Evolutionary conservation across 1,284 basidiomycete species (phyloP).

Genomic region (Ustilago sp.): DNA sequence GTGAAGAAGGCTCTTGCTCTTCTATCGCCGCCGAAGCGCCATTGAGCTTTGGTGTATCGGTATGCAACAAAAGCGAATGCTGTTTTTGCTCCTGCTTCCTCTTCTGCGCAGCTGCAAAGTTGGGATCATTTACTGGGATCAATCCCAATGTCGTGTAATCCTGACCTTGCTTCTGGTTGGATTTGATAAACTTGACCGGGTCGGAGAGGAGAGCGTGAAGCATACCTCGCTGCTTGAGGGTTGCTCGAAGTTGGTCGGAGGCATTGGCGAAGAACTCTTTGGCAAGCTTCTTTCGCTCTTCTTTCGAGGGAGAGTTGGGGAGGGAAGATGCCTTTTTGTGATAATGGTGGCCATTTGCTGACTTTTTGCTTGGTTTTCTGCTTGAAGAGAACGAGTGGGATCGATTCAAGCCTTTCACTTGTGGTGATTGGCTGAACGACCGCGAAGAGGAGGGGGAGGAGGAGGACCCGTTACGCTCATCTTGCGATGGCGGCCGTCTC

Average conservation of each 20-base stretch:
- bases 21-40: constrained; percentile 4
- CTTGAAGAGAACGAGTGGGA: constrained; percentile 27
- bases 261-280: constrained; percentile 31
- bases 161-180: constrained; percentile 42
- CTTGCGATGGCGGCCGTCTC: constrained; percentile 35
- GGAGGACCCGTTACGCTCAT: constrained; percentile 16
- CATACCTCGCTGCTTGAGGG: constrained; percentile 64
- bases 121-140: constrained; percentile 44
- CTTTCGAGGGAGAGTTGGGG: constrained; percentile 31
- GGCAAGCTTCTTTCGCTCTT: constrained; percentile 35
- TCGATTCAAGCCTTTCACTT: constrained; percentile 33
- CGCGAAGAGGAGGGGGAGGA: constrained; percentile 31
- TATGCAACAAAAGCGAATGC: constrained; percentile 37
- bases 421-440: constrained; percentile 43
- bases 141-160: constrained; percentile 47
- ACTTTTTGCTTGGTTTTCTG: constrained; percentile 24
- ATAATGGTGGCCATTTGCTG: constrained; percentile 22
- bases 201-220: constrained; percentile 49
- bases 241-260: constrained; percentile 31
- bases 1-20: constrained; percentile 1
- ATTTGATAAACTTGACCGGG: constrained; percentile 51
- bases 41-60: constrained; percentile 39
- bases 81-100: constrained; percentile 51
- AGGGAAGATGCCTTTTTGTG: constrained; percentile 23
- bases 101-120: constrained; percentile 41